A percentile compares a stretch with the other conserved stretches of the same genome.
Evolutionary conservation across 805 yeast species (phyloP).

Genomic region (Saturnispora zaruensis): DNA sequence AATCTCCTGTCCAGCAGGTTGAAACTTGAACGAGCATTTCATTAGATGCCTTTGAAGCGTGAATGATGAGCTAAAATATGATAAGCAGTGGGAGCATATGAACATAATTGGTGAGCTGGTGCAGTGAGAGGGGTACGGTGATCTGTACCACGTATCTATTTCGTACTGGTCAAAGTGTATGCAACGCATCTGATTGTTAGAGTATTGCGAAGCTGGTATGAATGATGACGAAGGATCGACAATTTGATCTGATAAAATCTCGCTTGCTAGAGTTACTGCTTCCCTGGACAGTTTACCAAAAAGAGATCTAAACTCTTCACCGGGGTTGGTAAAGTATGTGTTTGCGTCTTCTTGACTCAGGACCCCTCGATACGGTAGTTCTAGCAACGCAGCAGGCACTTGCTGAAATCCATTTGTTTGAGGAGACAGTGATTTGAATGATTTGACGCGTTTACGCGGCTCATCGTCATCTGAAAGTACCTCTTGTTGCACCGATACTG

Average conservation of each 20-base stretch:
- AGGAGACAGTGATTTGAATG: neutral
- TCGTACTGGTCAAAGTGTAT: constrained; percentile 58
- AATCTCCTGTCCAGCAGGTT: constrained; percentile 90
- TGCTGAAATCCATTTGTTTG: constrained; percentile 7
- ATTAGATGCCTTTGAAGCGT: constrained; percentile 60
- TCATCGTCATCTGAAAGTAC: neutral
- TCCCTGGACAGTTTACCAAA: constrained; percentile 37
- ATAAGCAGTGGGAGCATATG: constrained; percentile 78
- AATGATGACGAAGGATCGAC: neutral
- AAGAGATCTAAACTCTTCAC: constrained; percentile 18
- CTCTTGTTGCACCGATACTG: neutral
- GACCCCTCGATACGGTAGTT: constrained; percentile 62
- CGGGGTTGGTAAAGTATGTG: constrained; percentile 56
- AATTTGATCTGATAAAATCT: constrained; percentile 16
- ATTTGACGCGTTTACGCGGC: constrained; percentile 2
- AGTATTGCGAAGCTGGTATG: neutral
- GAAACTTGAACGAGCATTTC: constrained; percentile 56
- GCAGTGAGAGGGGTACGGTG: constrained; percentile 89
- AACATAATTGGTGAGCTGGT: constrained; percentile 53
- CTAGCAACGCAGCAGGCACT: constrained; percentile 28
- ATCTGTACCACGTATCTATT: constrained; percentile 84
- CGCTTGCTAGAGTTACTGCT: constrained; percentile 32
- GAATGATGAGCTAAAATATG: constrained; percentile 65
- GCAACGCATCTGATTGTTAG: constrained; percentile 8
- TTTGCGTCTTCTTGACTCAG: constrained; percentile 49